phyloP scores from a whole-genome alignment of 176 grass and related monocot genomes.

The Oropetium thomaeum region DNA sequence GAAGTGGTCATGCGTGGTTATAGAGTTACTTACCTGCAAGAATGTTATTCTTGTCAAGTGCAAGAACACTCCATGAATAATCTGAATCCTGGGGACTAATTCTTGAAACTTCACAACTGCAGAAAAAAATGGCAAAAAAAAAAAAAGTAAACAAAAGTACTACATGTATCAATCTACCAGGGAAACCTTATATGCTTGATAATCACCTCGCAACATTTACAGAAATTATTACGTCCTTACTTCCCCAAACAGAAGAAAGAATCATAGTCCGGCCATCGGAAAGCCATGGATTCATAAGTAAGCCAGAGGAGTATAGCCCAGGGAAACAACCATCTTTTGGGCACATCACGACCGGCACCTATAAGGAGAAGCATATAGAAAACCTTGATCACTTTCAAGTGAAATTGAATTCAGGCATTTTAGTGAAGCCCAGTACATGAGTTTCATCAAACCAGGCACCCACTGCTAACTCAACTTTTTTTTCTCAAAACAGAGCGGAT shows the following conservation, averaged over 20 bases:
- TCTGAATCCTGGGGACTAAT: conserved; percentile 67
- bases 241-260: conserved; percentile 82
- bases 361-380: conserved; percentile 7
- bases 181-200: conserved; percentile 1
- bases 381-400: neutral
- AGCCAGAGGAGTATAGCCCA: conserved; percentile 67
- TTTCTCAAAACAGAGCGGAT: no score
- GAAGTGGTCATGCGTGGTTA: neutral
- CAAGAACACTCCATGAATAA: conserved; percentile 84
- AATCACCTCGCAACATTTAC: conserved; percentile 68
- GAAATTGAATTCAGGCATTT: conserved; percentile 18
- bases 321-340: conserved; percentile 70
- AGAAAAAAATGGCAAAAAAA: conserved; percentile 14
- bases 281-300: conserved; percentile 80
- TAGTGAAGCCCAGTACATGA: neutral
- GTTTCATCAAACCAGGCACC: neutral
- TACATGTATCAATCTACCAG: neutral
- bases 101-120: conserved; percentile 59
- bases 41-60: conserved; percentile 81
- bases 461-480: neutral
- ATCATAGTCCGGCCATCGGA: conserved; percentile 77
- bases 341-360: conserved; percentile 62
- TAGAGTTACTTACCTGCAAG: conserved; percentile 76
- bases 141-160: conserved; percentile 17
- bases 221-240: conserved; percentile 76